Percentiles rank a stretch among this genome's conserved stretches.
Conservation (phyloP, 257 asterid species). For the Salvia hispanica region DNA sequence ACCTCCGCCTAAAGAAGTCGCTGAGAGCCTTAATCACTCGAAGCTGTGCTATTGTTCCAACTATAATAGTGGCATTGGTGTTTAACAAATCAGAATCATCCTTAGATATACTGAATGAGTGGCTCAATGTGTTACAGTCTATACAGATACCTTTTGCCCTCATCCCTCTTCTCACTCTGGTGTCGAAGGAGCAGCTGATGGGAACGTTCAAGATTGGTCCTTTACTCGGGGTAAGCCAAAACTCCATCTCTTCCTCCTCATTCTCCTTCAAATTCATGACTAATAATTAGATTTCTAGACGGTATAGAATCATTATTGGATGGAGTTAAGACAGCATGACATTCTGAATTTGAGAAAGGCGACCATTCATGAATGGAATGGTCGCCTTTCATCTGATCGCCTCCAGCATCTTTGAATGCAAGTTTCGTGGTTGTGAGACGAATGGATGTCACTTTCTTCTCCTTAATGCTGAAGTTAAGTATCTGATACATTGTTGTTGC, state of each 20-base stretch:
- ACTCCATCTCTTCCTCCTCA: background rate
- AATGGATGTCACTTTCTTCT: background rate
- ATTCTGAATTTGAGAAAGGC: too few species aligned
- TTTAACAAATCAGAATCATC: constrained; percentile 90
- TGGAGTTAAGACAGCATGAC: too few species aligned
- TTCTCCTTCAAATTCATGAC: too few species aligned
- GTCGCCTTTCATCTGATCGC: too few species aligned
- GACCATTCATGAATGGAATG: too few species aligned
- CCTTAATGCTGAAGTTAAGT: constrained; percentile 9
- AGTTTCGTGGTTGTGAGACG: background rate
- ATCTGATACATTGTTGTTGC: constrained; percentile 22
- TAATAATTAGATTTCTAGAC: too few species aligned
- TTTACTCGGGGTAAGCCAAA: constrained; percentile 56
- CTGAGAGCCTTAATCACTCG: constrained; percentile 85
- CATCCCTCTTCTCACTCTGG: constrained; percentile 93
- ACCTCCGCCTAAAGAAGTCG: constrained; percentile 86
- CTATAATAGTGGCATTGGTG: constrained; percentile 79
- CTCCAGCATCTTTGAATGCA: background rate
- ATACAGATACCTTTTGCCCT: constrained; percentile 96
- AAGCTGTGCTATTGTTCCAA: constrained; percentile 95
- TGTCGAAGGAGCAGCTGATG: constrained; percentile 90
- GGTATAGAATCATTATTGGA: background rate
- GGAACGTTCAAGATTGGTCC: constrained; percentile 82
- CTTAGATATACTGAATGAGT: constrained; percentile 81
- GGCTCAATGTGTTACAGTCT: constrained; percentile 98